A percentile compares a stretch with the other conserved stretches of the same genome.
phyloP scores from a whole-genome alignment of 108 stramenopile species.

The Poteriospumella lacustris region DNA sequence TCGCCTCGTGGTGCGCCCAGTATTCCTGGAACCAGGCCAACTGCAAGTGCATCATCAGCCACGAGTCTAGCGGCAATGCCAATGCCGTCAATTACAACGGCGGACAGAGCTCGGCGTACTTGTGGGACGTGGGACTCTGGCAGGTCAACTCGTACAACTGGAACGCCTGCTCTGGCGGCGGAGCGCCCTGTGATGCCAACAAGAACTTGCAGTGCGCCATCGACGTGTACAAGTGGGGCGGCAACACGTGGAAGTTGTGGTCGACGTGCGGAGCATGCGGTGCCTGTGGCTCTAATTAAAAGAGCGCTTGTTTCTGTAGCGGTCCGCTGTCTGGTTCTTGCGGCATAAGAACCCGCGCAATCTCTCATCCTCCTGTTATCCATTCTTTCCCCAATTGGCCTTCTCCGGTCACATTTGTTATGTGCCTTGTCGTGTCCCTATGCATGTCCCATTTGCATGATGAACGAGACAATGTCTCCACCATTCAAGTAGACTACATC shows the following conservation, averaged over 20 bases:
- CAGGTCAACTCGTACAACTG: constrained; percentile 20
- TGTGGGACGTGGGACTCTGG: constrained; percentile 26
- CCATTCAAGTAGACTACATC: too few species aligned
- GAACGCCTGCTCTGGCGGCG: not conserved
- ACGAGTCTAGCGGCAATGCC: constrained; percentile 21
- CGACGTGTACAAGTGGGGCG: constrained; percentile 19
- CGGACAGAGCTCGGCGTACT: not conserved
- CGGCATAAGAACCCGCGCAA: too few species aligned
- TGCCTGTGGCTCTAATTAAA: constrained; percentile 17
- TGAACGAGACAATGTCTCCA: too few species aligned
- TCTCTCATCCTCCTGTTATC: too few species aligned
- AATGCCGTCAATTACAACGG: constrained; percentile 28
- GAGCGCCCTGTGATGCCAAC: constrained; percentile 27
- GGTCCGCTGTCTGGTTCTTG: too few species aligned
- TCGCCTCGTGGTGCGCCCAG: constrained; percentile 18
- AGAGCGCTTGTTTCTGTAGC: too few species aligned
- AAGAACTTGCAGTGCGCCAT: constrained; percentile 17
- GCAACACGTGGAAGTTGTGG: constrained; percentile 29
- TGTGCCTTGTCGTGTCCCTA: too few species aligned
- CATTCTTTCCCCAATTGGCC: too few species aligned
- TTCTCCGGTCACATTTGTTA: too few species aligned
- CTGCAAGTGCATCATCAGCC: constrained; percentile 27
- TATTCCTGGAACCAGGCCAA: constrained; percentile 26
- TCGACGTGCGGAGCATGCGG: constrained; percentile 18
- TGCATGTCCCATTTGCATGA: too few species aligned